A percentile compares a stretch with the other conserved stretches of the same genome.
These are phyloP conservation scores for Aspergillus ibericus DNA, from an alignment of 2,329 filamentous ascomycete species.

Conservation along the genomic window DNA sequence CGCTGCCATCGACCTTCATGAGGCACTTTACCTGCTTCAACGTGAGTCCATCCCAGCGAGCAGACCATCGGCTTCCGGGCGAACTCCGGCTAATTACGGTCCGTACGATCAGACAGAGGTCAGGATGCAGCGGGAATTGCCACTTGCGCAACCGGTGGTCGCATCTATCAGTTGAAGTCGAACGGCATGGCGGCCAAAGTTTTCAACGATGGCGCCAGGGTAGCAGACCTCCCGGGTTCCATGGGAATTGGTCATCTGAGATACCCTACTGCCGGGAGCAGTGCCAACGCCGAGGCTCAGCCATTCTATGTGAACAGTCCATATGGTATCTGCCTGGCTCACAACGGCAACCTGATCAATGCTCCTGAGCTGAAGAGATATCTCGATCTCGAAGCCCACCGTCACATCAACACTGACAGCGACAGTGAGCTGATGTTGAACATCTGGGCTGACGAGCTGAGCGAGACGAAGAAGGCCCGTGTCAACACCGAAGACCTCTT, in stretches of 20 bases:
- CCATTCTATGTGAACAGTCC: conserved; percentile 90
- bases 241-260: conserved; percentile 85
- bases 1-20: conserved; percentile 65
- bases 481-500: conserved; percentile 79
- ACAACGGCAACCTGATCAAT: conserved; percentile 90
- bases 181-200: conserved; percentile 85
- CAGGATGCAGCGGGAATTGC: conserved; percentile 89
- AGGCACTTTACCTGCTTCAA: conserved; percentile 70
- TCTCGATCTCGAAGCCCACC: conserved; percentile 74
- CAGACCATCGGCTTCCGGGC: conserved; percentile 9
- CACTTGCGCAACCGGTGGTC: conserved; percentile 70
- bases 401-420: conserved; percentile 87
- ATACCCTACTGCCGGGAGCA: conserved; percentile 87
- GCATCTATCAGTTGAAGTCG: conserved; percentile 86
- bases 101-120: conserved; percentile 58
- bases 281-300: conserved; percentile 80
- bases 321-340: conserved; percentile 76
- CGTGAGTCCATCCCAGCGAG: conserved; percentile 33
- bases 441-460: conserved; percentile 79
- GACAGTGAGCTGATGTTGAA: conserved; percentile 88
- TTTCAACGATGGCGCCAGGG: conserved; percentile 74
- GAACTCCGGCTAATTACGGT: conserved; percentile 31
- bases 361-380: conserved; percentile 67
- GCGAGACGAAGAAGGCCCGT: conserved; percentile 76
- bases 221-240: conserved; percentile 74